These are phyloP conservation scores for Tolypocladium album DNA, from an alignment of 2,329 filamentous ascomycete genomes.

Conservation along the genomic window DNA sequence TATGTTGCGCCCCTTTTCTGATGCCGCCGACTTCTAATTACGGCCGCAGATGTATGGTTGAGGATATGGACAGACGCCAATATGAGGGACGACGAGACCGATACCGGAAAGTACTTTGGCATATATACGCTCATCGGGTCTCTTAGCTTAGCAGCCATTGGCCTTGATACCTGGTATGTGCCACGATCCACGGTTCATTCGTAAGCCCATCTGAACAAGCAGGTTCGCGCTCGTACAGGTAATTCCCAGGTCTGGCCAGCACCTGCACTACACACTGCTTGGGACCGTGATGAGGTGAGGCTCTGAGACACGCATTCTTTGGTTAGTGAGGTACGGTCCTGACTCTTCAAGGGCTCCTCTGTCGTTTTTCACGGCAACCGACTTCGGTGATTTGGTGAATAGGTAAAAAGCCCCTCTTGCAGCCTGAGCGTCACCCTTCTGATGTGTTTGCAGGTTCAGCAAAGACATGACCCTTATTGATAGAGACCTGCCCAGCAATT, in stretches of 20 bases:
- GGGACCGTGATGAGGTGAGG: neutral
- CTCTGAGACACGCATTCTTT: too few species aligned
- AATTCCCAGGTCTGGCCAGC: neutral
- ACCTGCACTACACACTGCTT: neutral
- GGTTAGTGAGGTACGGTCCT: too few species aligned
- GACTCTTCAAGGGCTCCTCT: neutral
- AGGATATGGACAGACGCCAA: neutral
- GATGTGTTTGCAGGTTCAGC: too few species aligned
- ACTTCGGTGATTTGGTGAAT: neutral
- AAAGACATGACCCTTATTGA: neutral
- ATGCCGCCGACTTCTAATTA: too few species aligned
- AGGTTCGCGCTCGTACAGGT: neutral
- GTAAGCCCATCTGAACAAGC: neutral
- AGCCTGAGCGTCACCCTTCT: too few species aligned
- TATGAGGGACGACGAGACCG: neutral
- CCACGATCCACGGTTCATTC: rapidly evolving
- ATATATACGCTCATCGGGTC: neutral
- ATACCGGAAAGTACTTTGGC: neutral
- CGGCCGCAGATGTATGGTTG: neutral
- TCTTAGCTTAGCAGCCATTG: neutral
- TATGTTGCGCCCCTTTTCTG: neutral
- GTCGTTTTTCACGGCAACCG: neutral
- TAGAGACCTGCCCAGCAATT: neutral
- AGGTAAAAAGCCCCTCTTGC: too few species aligned
- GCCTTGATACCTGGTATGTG: neutral